Evolutionary conservation across 208 protist genomes (phyloP).

Genomic region (Crithidia bombi): DNA sequence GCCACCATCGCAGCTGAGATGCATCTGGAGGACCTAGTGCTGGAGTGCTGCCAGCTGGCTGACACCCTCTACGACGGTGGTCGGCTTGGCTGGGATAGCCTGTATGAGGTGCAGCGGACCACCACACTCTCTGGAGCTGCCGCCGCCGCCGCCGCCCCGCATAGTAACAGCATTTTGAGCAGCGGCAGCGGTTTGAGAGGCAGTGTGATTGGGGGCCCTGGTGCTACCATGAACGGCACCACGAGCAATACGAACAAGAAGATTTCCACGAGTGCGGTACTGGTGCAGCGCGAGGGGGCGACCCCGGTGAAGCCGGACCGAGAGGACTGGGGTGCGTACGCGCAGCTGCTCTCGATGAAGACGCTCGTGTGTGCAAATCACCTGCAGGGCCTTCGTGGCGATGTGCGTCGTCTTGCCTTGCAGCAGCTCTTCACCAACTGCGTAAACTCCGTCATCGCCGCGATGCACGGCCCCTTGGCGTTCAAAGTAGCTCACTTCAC

Average conservation of each 20-base stretch:
- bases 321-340: conserved; percentile 52
- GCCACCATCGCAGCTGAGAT: conserved; percentile 56
- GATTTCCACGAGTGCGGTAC: neutral
- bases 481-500: conserved; percentile 33
- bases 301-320: conserved; percentile 27
- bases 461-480: conserved; percentile 41
- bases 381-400: conserved; percentile 35
- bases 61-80: conserved; percentile 69
- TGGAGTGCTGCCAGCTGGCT: conserved; percentile 75
- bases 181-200: neutral
- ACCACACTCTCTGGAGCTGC: conserved; percentile 3
- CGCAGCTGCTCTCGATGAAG: conserved; percentile 63
- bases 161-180: neutral
- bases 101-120: conserved; percentile 25
- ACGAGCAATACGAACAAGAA: conserved; percentile 21
- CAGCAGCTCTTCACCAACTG: conserved; percentile 42
- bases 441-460: conserved; percentile 81
- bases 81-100: conserved; percentile 76
- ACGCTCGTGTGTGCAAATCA: conserved; percentile 42
- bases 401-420: conserved; percentile 33
- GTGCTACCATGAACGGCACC: neutral
- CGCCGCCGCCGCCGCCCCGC: neutral
- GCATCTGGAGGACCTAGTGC: conserved; percentile 57
- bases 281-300: conserved; percentile 9
- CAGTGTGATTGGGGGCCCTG: neutral